A percentile compares a stretch with the other conserved stretches of the same genome.
Conservation (phyloP, 2,329 filamentous ascomycete species). For the Parascedosporium putredinis region DNA sequence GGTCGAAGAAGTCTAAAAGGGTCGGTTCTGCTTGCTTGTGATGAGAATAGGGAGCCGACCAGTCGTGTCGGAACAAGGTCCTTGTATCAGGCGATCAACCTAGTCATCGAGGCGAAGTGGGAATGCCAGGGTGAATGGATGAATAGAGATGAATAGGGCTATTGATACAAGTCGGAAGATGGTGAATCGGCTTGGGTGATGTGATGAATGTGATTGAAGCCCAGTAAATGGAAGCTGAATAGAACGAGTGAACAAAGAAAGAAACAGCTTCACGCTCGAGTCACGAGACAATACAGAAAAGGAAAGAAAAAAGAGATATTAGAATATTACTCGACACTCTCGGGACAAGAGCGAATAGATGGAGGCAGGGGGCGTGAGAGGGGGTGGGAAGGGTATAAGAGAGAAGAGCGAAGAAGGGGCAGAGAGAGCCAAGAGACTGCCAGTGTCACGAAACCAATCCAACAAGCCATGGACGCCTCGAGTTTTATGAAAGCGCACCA, state of each 20-base stretch:
- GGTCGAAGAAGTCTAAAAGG: background rate
- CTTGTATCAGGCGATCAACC: background rate
- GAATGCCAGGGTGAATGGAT: too few species aligned
- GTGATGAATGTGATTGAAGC: background rate
- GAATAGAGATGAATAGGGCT: background rate
- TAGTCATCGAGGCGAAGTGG: background rate
- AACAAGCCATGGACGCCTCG: background rate
- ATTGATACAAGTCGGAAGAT: background rate
- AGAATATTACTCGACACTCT: background rate
- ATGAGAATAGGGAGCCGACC: background rate
- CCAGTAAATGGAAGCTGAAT: background rate
- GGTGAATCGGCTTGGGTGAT: too few species aligned
- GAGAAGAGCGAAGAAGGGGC: background rate
- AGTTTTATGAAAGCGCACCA: background rate
- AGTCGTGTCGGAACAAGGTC: background rate
- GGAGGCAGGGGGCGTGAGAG: background rate
- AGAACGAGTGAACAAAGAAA: background rate
- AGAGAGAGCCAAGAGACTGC: background rate
- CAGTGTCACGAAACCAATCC: background rate
- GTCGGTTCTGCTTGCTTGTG: background rate
- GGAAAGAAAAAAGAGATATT: background rate
- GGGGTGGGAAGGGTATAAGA: too few species aligned
- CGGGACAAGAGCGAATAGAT: background rate
- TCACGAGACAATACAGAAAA: background rate
- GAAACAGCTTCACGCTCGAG: background rate